These are phyloP conservation scores for Vigna unguiculata DNA, from an alignment of 306 rosid species.

Conservation along the genomic window DNA sequence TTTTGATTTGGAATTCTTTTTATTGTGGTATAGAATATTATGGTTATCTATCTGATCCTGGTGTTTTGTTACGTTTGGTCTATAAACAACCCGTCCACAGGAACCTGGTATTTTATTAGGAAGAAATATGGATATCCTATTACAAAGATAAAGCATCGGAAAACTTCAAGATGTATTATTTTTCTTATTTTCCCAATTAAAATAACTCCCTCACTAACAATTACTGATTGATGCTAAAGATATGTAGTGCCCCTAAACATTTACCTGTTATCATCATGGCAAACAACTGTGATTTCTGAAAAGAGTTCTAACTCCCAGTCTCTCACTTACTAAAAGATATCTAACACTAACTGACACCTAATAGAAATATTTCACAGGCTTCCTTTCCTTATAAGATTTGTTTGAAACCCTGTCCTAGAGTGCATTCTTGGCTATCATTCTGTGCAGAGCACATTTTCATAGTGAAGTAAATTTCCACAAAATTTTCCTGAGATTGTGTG, in stretches of 20 bases:
- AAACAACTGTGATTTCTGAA: neutral
- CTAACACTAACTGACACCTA: neutral
- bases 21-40: neutral
- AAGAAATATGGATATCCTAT: neutral
- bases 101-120: neutral
- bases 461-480: slow-evolving; percentile 14
- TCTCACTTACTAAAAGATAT: neutral
- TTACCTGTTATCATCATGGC: neutral
- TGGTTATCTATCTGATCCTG: neutral
- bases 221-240: neutral
- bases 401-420: slow-evolving; percentile 8
- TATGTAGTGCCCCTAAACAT: neutral
- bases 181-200: neutral
- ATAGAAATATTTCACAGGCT: neutral
- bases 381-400: neutral
- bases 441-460: slow-evolving; percentile 8
- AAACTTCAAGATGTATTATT: neutral
- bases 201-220: neutral
- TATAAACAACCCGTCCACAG: neutral
- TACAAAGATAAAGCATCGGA: slow-evolving; percentile 7
- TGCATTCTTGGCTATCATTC: neutral
- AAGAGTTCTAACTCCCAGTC: neutral
- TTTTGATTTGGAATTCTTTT: neutral
- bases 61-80: slow-evolving; percentile 1
- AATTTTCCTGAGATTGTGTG: slow-evolving; percentile 38